Percentiles rank a stretch among this genome's conserved stretches.
Evolutionary conservation across 148 eudicot species (phyloP).

Genomic region (Cornus kousa): DNA sequence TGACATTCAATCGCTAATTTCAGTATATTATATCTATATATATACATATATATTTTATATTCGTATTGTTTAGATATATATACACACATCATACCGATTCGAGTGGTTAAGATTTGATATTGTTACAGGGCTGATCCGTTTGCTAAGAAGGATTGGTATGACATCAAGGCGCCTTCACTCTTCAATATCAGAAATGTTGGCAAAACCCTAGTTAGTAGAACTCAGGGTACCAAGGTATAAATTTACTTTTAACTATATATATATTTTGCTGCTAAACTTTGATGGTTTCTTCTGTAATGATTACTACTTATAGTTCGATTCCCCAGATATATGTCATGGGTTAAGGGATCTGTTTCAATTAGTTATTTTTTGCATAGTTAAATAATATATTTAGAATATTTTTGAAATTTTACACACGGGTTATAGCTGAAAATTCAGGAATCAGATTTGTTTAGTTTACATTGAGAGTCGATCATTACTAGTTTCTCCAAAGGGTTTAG

Average conservation of each 20-base stretch:
- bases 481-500: no score
- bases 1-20: neutral
- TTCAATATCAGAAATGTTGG: slow-evolving; percentile 52
- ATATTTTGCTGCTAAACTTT: neutral
- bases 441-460: no score
- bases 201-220: slow-evolving; percentile 62
- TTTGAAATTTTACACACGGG: no score
- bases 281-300: neutral
- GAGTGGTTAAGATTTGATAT: slow-evolving; percentile 14
- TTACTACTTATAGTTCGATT: neutral
- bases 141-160: slow-evolving; percentile 92
- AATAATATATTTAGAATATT: no score
- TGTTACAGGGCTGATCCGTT: slow-evolving; percentile 54
- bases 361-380: no score
- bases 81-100: slow-evolving; percentile 48
- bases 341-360: no score
- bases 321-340: no score
- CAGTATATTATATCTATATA: no score
- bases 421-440: no score
- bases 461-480: no score
- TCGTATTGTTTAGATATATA: neutral
- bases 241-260: no score
- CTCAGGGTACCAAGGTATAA: slow-evolving; percentile 72
- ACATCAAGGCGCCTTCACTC: slow-evolving; percentile 65
- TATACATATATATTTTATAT: no score